Base-by-base conservation (phyloP, 148 eudicot genomes). In the Amaranthus hypochondriacus region DNA sequence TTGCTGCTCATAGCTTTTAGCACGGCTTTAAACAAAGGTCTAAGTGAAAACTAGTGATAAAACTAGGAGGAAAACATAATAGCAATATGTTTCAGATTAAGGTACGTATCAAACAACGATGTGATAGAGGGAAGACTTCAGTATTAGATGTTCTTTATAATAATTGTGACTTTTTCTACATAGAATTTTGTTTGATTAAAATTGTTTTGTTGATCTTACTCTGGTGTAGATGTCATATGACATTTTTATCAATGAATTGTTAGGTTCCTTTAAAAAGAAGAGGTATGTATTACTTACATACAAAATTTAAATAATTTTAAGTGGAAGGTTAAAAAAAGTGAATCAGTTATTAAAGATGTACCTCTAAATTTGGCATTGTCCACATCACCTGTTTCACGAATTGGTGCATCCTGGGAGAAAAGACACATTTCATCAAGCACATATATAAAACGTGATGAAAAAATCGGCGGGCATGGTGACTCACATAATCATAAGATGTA, bases 401-500 rank as follows among this genome's bases (percentile, higher is more conserved):
- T 91, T 65, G 98, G 98, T 75, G 98, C 97, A 86, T 94, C 98
- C 98, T 94, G 73, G 75, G 72, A 72, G 76, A 84, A 66, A 18
- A 72, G 47, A 39, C 4, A 63, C 1, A 62, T 18, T 53, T 42
- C 61, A 72, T 80, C 28, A 63, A 51, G 72, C 79, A 75, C 56
- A 60, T 9, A 51, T 58, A 21, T 15, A 57, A 62, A 62, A 42
- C 21, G 14, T 71, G 53, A 63, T 39, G 48, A 18, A 42, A 18
- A 65, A 69, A 57, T 5, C 44, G 44, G 42, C 57, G 15, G 15
- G 15, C 48, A 28, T 64, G 71, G 79, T 75, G 77, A 72, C 92
- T 89, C 76, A 92, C 98, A 83, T 95, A 95, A 83, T 95, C 97
- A 88, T 95, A 95, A 68, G 98, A 95, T 63, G 98, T 95, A 68